A percentile compares a stretch with the other conserved stretches of the same genome.
phyloP scores from a whole-genome alignment of 306 rosid genomes.

The Lathyrus tuberosus region DNA sequence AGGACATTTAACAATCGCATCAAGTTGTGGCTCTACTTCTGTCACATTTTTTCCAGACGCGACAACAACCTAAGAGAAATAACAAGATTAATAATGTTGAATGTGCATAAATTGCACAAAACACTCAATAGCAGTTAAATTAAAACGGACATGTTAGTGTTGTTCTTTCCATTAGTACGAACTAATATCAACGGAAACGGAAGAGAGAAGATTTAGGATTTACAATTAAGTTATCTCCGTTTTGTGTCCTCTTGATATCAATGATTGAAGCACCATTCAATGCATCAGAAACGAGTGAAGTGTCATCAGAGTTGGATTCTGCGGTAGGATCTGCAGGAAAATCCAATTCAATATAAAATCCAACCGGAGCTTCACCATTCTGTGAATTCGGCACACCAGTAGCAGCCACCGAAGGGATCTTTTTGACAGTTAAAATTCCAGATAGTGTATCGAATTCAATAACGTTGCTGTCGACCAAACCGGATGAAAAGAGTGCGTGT shows the following conservation, averaged over 20 bases:
- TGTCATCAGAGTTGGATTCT: slow-evolving; percentile 43
- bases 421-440: slow-evolving; percentile 61
- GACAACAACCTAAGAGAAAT: slow-evolving; percentile 53
- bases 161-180: not conserved
- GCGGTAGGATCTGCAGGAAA: slow-evolving; percentile 42
- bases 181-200: not conserved
- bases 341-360: slow-evolving; percentile 50
- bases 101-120: too few relatives aligned
- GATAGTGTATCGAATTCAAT: slow-evolving; percentile 69
- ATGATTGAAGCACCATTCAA: slow-evolving; percentile 46
- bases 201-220: slow-evolving; percentile 8
- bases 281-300: slow-evolving; percentile 42
- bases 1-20: slow-evolving; percentile 56
- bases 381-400: slow-evolving; percentile 8
- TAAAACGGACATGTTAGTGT: too few relatives aligned
- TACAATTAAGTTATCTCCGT: slow-evolving; percentile 39
- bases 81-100: slow-evolving; percentile 11
- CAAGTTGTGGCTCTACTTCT: slow-evolving; percentile 53
- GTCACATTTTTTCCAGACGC: slow-evolving; percentile 49
- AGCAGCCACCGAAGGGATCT: slow-evolving; percentile 28
- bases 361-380: not conserved
- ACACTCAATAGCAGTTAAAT: too few relatives aligned
- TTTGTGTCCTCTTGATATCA: slow-evolving; percentile 40
- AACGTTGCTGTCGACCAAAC: slow-evolving; percentile 44
- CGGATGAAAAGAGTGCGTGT: slow-evolving; percentile 55